These are phyloP conservation scores for Trichoderma lentiforme DNA, from an alignment of 2,329 filamentous ascomycete genomes.

Conservation along the genomic window DNA sequence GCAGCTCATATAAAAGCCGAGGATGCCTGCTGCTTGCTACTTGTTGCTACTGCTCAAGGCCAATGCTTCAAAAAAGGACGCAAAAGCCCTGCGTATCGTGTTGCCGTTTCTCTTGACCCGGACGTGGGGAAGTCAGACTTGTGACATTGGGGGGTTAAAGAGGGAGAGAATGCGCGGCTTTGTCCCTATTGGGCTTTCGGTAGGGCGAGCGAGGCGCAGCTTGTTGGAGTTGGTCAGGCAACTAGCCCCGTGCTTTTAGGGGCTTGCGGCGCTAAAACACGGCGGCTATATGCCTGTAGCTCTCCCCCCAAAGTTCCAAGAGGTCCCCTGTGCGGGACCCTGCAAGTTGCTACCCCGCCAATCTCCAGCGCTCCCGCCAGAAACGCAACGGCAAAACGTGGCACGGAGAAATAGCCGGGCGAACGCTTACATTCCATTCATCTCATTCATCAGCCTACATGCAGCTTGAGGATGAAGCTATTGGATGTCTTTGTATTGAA, in stretches of 20 bases:
- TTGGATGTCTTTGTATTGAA: background rate
- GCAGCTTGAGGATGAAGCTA: background rate
- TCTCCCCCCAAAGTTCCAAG: background rate
- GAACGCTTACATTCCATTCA: background rate
- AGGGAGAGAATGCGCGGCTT: constrained; percentile 16
- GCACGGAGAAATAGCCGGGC: constrained; percentile 1
- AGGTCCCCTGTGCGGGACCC: background rate
- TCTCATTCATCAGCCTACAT: background rate
- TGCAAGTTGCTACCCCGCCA: constrained; percentile 12
- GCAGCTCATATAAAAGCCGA: constrained; percentile 13
- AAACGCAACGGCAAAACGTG: constrained; percentile 13
- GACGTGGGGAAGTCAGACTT: constrained; percentile 12
- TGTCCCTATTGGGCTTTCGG: constrained; percentile 7
- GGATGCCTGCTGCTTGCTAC: background rate
- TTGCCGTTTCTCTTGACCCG: background rate
- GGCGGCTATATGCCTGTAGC: constrained; percentile 1
- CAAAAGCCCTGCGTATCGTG: background rate
- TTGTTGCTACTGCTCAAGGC: background rate
- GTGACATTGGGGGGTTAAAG: background rate
- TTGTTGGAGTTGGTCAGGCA: constrained; percentile 12
- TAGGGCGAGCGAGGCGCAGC: constrained; percentile 17
- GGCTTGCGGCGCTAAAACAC: background rate
- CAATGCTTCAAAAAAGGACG: background rate
- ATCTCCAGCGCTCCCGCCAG: constrained; percentile 17
- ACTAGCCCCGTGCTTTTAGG: background rate